Percentiles rank a stretch among this genome's conserved stretches.
These are phyloP conservation scores for Asterella californica DNA, from an alignment of 225 moss, liverwort and hornwort genomes.

Conservation along the genomic window DNA sequence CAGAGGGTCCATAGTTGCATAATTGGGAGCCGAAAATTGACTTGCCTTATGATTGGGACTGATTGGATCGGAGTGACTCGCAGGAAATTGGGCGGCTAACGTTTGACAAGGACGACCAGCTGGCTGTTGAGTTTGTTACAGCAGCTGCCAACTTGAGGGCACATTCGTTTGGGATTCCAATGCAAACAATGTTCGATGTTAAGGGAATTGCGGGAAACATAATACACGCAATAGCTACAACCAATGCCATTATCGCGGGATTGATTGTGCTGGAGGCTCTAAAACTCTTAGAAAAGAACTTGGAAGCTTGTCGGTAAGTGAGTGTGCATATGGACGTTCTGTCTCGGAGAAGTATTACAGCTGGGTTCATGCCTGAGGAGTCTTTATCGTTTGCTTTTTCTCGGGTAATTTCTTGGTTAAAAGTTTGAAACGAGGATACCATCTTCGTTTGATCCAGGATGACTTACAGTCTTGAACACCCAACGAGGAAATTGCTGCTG, in stretches of 20 bases:
- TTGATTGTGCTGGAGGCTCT: constrained; percentile 92
- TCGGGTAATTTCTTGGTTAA: background rate
- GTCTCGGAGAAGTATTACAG: no score
- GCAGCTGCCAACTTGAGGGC: constrained; percentile 94
- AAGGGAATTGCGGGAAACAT: constrained; percentile 99
- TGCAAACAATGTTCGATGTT: constrained; percentile 87
- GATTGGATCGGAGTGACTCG: constrained; percentile 9
- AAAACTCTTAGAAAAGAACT: constrained; percentile 68
- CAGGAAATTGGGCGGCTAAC: constrained; percentile 93
- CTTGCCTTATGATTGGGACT: background rate
- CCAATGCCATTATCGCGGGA: constrained; percentile 93
- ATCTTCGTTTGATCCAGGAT: constrained; percentile 47
- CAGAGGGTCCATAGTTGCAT: no score
- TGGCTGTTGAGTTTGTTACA: constrained; percentile 98
- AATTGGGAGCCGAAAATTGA: background rate
- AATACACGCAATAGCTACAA: constrained; percentile 95
- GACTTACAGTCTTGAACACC: constrained; percentile 96
- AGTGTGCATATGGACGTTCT: no score
- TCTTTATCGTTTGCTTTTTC: background rate
- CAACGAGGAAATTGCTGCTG: constrained; percentile 72
- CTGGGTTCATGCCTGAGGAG: background rate
- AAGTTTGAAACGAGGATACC: background rate
- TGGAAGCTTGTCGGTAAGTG: constrained; percentile 69
- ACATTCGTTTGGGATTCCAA: constrained; percentile 77
- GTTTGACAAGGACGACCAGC: constrained; percentile 95